Conservation (phyloP, 2,329 filamentous ascomycete species). For the Hypoxylon sp. region DNA sequence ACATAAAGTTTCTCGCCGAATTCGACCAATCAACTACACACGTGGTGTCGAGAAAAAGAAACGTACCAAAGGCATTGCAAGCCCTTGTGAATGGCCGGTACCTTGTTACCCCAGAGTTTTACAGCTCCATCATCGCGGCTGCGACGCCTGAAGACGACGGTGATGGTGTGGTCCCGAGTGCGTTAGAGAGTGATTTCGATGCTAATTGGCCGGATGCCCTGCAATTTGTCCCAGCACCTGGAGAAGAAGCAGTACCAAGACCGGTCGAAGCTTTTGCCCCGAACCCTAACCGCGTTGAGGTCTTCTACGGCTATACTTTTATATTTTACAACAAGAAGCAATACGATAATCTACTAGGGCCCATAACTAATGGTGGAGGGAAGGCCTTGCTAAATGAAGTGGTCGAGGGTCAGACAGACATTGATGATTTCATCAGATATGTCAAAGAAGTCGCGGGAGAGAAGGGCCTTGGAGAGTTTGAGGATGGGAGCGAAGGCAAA, state of each 20-base stretch:
- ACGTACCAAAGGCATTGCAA: constrained; percentile 88
- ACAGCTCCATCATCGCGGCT: constrained; percentile 78
- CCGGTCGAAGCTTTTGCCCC: constrained; percentile 80
- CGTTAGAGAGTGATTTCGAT: constrained; percentile 85
- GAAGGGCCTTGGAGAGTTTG: constrained; percentile 76
- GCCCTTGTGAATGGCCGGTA: constrained; percentile 85
- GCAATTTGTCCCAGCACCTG: constrained; percentile 79
- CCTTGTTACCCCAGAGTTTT: constrained; percentile 81
- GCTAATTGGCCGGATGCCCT: constrained; percentile 82
- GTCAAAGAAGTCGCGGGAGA: constrained; percentile 82
- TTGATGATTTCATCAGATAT: constrained; percentile 83
- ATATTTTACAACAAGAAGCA: constrained; percentile 85
- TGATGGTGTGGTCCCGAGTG: constrained; percentile 65
- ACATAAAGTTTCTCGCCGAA: constrained; percentile 85
- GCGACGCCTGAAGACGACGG: constrained; percentile 64
- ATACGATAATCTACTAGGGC: constrained; percentile 79
- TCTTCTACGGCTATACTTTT: constrained; percentile 92
- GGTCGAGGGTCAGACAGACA: constrained; percentile 72
- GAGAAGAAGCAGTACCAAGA: constrained; percentile 80
- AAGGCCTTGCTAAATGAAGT: constrained; percentile 81
- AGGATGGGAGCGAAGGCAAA: constrained; percentile 73
- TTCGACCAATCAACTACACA: constrained; percentile 86
- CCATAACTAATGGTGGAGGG: constrained; percentile 84
- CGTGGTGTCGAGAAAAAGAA: constrained; percentile 89
- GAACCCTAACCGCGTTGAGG: constrained; percentile 72